Evolutionary conservation across 768 basidiomycete genomes (phyloP), one percentile per base, ranked within the genome.

Genomic region (Tylopilus sp.): DNA sequence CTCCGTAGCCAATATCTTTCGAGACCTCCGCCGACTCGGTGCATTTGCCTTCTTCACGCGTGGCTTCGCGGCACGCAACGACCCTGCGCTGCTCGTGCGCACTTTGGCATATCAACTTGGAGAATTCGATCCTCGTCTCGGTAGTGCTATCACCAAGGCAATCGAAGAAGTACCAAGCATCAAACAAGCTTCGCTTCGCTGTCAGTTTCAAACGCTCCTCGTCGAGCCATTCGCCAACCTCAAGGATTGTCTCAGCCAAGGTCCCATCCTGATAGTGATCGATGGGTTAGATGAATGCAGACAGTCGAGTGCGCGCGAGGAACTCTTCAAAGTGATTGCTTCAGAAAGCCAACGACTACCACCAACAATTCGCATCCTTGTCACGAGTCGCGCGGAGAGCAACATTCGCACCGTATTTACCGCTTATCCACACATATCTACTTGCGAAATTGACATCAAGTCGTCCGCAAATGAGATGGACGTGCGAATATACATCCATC

Each of bases 201-300:
- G 53, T 20, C 72, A 72, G 44, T 73, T 73, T 55, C 61, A 62
- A 36, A 63, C 67, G 39, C 57, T 73, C 2, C 53, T 73, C 20
- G 52, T 68, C n/a, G 62, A 70, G 13, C 69, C 71, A 0, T 55
- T 72, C 15, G 40, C 55, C n/a, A 46, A 46, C 21, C 18, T 58
- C 31, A 17, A 36, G 6, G 55, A 59, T 49, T 51, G 40, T 57
- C 47, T 45, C 56, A 53, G 49, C 51, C 62, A 51, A 33, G 68
- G 68, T 0, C 67, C 68, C 6, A 57, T 67, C 23, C 45, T 72
- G 17, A 31, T 72, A 10, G 46, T 73, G n/a, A 69, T 72, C 46
- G 71, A 72, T 26, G 69, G 68, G 3, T 57, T 72, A 1, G 71
- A 71, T 38, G 71, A 72, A 51, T 73, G 71, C 21, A 57, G 54